Evolutionary conservation across 164 flowering plant species (phyloP), one percentile per base, ranked within the genome.

Genomic region (Nelumbo lutea): DNA sequence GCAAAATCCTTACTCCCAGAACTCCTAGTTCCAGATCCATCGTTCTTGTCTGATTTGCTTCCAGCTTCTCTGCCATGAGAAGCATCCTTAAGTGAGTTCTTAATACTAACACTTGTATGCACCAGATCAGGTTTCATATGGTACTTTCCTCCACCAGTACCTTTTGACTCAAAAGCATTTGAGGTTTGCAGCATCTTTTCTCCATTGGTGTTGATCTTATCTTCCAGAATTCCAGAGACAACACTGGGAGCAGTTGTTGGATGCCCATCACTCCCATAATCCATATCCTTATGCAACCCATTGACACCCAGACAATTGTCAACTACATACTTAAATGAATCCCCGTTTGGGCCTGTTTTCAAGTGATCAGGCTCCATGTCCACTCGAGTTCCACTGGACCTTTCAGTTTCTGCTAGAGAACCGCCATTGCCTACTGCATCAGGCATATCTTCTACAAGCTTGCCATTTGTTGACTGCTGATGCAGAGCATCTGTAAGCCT

Each of bases 371-470:
- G 48, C 52, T 73, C 83, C 55, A 14, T 5, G 43, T 62, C 51
- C 43, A 47, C 5, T 46, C 45, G 65, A 70, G 41, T 65, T 66
- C 58, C 68, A 61, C 53, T 66, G 9, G 61, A 60, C 47, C 62
- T 77, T 65, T 68, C 75, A 63, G n/a, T 50, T 64, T 73, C 74
- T 61, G 66, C 70, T 38, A 44, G 58, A 64, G 70, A 76, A 66
- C 64, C 66, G 14, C 76, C 88, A 76, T 83, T 82, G 45, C 71
- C 78, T 74, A 42, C 66, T 10, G 62, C 75, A 61, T 71, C 65
- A 62, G 68, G 70, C 40, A 42, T 56, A 50, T 56, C 76, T 42
- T 73, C 76, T 51, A 74, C 69, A 71, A 48, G 13, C 61, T 66
- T 77, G 58, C 62, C 42, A 46, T 55, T 56, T 58, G 64, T 66